Conservation (phyloP, 1,284 basidiomycete species). For the Athelia psychrophila region DNA sequence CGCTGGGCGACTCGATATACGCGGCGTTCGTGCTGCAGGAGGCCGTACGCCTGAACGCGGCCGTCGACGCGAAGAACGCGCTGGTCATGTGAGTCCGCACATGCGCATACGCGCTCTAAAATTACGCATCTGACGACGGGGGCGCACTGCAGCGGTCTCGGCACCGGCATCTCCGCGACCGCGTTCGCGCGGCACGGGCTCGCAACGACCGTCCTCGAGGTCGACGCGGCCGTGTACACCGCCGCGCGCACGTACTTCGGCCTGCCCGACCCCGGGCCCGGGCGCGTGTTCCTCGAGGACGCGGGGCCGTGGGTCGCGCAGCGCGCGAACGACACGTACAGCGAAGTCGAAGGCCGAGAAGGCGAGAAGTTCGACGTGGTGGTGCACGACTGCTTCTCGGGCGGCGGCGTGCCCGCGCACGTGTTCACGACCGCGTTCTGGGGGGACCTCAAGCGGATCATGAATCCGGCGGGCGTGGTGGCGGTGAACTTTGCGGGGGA, state of each 20-base stretch:
- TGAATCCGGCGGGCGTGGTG: slow-evolving; percentile 73
- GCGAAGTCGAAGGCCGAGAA: slow-evolving; percentile 18
- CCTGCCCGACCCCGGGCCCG: slow-evolving; percentile 56
- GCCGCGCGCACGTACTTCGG: slow-evolving; percentile 79
- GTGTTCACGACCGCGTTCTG: slow-evolving; percentile 85
- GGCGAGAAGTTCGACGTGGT: slow-evolving; percentile 67
- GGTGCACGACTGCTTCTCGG: slow-evolving; percentile 91
- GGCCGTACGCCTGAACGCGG: slow-evolving; percentile 58
- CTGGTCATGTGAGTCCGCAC: slow-evolving; percentile 62
- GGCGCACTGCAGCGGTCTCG: slow-evolving; percentile 65
- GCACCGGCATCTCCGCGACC: slow-evolving; percentile 77
- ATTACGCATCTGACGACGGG: slow-evolving; percentile 5
- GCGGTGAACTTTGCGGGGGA: slow-evolving; percentile 82
- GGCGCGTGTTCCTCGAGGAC: slow-evolving; percentile 69
- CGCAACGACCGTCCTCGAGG: slow-evolving; percentile 75
- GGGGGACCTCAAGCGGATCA: slow-evolving; percentile 59
- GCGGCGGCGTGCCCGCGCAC: slow-evolving; percentile 80
- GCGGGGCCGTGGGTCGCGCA: slow-evolving; percentile 60
- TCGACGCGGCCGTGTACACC: slow-evolving; percentile 85
- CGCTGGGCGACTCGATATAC: slow-evolving; percentile 79
- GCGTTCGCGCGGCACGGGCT: slow-evolving; percentile 69
- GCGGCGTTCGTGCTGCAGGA: slow-evolving; percentile 85
- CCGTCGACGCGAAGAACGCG: slow-evolving; percentile 43
- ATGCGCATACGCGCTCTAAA: neutral
- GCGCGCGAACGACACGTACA: slow-evolving; percentile 33